Evolutionary conservation across 257 asterid genomes (phyloP).

Genomic region (Scutellaria baicalensis): DNA sequence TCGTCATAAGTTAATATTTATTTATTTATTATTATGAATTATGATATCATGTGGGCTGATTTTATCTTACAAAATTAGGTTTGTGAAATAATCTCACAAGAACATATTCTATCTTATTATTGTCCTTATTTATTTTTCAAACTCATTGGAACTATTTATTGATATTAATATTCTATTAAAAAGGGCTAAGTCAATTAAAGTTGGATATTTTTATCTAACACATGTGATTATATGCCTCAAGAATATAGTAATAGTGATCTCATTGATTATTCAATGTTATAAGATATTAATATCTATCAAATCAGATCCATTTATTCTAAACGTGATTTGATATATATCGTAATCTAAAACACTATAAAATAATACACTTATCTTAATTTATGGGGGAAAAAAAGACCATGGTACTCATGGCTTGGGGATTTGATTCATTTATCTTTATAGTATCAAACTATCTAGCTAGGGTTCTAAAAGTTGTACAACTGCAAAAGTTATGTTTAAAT

Average conservation of each 20-base stretch:
- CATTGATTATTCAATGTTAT: constrained; percentile 11
- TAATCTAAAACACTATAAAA: neutral
- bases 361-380: neutral
- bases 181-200: constrained; percentile 4
- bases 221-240: neutral
- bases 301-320: constrained; percentile 1
- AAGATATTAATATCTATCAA: neutral
- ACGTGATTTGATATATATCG: neutral
- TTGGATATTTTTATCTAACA: neutral
- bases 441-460: too few relatives aligned
- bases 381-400: neutral
- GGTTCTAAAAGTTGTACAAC: too few relatives aligned
- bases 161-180: neutral
- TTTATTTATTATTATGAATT: too few relatives aligned
- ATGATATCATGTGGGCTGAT: too few relatives aligned
- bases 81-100: too few relatives aligned
- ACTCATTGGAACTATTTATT: neutral
- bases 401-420: too few relatives aligned
- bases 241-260: neutral
- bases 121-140: too few relatives aligned
- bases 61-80: too few relatives aligned
- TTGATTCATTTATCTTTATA: too few relatives aligned
- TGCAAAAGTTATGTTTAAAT: too few relatives aligned
- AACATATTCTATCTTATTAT: neutral
- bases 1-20: too few relatives aligned